These are phyloP conservation scores for Ustilago shanxiensis DNA, from an alignment of 1,284 basidiomycete species.

Conservation along the genomic window DNA sequence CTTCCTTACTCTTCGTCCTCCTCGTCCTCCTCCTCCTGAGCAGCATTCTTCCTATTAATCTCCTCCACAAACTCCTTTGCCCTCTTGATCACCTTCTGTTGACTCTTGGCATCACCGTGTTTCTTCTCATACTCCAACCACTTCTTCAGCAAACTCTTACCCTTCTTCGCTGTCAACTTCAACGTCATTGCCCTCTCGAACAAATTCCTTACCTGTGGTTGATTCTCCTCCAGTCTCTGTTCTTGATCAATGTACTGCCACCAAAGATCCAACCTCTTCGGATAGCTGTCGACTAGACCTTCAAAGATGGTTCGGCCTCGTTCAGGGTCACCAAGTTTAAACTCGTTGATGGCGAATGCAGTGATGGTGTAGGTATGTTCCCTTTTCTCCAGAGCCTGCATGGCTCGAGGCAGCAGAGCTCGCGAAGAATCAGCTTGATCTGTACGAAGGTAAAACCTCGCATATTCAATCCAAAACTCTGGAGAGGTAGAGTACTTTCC, in stretches of 20 bases:
- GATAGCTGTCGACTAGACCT: slow-evolving; percentile 92
- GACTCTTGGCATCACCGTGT: slow-evolving; percentile 87
- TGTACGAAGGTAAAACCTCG: slow-evolving; percentile 80
- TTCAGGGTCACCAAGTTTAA: slow-evolving; percentile 92
- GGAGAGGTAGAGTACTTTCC: slow-evolving; percentile 94
- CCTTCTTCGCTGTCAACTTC: slow-evolving; percentile 94
- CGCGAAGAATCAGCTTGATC: slow-evolving; percentile 84
- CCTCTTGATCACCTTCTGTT: slow-evolving; percentile 83
- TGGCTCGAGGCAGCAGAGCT: slow-evolving; percentile 85
- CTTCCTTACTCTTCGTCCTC: slow-evolving; percentile 29
- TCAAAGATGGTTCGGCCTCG: slow-evolving; percentile 96
- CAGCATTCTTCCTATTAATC: slow-evolving; percentile 34
- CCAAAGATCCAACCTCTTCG: slow-evolving; percentile 96
- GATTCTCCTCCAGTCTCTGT: slow-evolving; percentile 70
- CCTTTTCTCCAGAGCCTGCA: slow-evolving; percentile 92
- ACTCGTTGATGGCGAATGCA: slow-evolving; percentile 94
- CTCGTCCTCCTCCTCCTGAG: slow-evolving; percentile 24
- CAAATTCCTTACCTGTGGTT: slow-evolving; percentile 74
- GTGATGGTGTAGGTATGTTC: slow-evolving; percentile 96
- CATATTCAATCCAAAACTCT: slow-evolving; percentile 91
- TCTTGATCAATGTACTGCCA: slow-evolving; percentile 98
- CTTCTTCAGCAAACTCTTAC: slow-evolving; percentile 88
- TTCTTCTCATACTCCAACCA: slow-evolving; percentile 91
- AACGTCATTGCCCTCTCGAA: slow-evolving; percentile 84
- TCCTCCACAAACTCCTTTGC: slow-evolving; percentile 79